Conservation (phyloP, 108 stramenopile species). For the Skeletonema menzelii region DNA sequence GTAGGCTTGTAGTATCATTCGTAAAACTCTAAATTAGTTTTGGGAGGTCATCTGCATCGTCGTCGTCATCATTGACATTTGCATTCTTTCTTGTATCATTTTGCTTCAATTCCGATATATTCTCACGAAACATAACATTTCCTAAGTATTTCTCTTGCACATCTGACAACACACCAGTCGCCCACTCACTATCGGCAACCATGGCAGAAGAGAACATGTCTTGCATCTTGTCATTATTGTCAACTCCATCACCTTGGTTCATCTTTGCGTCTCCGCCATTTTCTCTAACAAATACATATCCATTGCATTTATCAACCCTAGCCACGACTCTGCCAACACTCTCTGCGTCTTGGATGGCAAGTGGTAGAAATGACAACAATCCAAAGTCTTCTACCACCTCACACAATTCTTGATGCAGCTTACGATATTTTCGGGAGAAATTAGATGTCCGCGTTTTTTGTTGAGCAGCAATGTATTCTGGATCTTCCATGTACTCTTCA, state of each 20-base stretch:
- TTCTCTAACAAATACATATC: conserved; percentile 70
- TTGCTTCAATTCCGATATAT: conserved; percentile 30
- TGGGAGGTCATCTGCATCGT: neutral
- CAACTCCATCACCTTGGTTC: neutral
- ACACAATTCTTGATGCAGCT: conserved; percentile 66
- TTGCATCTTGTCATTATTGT: conserved; percentile 19
- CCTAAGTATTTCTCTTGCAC: conserved; percentile 53
- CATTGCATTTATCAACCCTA: conserved; percentile 82
- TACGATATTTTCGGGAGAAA: conserved; percentile 60
- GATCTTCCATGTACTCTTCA: conserved; percentile 62
- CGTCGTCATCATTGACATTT: neutral
- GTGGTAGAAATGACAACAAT: conserved; percentile 69
- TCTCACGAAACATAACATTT: conserved; percentile 40
- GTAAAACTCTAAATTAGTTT: neutral
- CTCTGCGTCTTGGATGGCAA: conserved; percentile 79
- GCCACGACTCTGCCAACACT: conserved; percentile 82
- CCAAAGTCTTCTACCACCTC: conserved; percentile 85
- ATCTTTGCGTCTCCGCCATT: conserved; percentile 6
- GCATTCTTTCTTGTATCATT: too few relatives aligned
- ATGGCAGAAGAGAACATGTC: conserved; percentile 47
- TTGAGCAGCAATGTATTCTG: conserved; percentile 73
- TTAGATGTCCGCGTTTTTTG: conserved; percentile 49
- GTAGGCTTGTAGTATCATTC: neutral
- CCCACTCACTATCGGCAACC: conserved; percentile 48
- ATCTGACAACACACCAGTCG: conserved; percentile 36